phyloP scores from a whole-genome alignment of 1,139 yeast genomes.

The Candida labiduridarum region DNA sequence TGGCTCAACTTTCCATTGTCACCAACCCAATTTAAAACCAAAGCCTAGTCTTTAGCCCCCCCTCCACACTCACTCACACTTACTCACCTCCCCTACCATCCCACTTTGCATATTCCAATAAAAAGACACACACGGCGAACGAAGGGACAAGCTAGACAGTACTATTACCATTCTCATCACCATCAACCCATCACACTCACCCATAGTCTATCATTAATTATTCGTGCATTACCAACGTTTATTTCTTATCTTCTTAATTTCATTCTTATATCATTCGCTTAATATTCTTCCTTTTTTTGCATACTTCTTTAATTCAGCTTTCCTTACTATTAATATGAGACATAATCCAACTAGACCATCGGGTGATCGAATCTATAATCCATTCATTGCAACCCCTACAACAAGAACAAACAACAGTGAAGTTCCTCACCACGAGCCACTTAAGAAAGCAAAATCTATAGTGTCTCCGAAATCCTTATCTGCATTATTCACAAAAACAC shows the following conservation, averaged over 20 bases:
- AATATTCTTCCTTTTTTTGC: conserved; percentile 3
- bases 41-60: background rate
- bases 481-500: conserved; percentile 13
- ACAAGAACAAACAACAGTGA: background rate
- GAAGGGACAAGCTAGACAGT: too few species aligned
- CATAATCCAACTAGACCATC: conserved; percentile 23
- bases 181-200: conserved; percentile 20
- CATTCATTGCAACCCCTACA: conserved; percentile 12
- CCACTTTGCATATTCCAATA: too few species aligned
- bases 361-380: conserved; percentile 28
- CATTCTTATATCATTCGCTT: background rate
- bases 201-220: conserved; percentile 27
- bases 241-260: background rate
- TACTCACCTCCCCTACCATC: too few species aligned
- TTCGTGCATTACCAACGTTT: conserved; percentile 9
- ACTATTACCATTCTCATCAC: background rate
- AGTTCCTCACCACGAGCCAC: conserved; percentile 4
- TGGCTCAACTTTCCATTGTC: background rate
- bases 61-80: background rate
- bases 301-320: conserved; percentile 1
- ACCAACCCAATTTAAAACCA: background rate
- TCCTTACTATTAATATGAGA: conserved; percentile 13
- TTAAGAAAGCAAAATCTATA: conserved; percentile 20
- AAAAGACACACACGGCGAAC: background rate
- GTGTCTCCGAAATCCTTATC: conserved; percentile 14